Evolutionary conservation across 257 asterid genomes (phyloP).

Genomic region (Rauvolfia tetraphylla): DNA sequence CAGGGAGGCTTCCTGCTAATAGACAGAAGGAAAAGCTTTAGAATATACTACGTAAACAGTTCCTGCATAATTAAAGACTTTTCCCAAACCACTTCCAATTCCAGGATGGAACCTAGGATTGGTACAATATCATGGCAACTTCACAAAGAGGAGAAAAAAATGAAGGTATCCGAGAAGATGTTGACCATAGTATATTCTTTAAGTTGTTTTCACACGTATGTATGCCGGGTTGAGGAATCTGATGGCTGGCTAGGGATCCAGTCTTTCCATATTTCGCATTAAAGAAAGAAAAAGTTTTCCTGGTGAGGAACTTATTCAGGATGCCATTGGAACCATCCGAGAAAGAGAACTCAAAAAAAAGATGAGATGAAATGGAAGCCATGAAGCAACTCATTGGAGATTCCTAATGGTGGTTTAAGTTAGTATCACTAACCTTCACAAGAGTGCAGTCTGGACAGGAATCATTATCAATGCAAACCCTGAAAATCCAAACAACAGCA

Average conservation of each 20-base stretch:
- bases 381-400: no score
- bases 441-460: conserved; percentile 64
- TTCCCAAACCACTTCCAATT: background rate
- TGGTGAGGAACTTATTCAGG: no score
- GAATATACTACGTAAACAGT: no score
- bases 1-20: no score
- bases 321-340: background rate
- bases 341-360: no score
- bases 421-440: conserved; percentile 63
- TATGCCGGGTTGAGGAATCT: no score
- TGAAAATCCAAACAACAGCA: conserved; percentile 19
- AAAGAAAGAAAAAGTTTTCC: no score
- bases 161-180: background rate
- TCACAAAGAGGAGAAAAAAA: background rate
- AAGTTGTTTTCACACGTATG: background rate
- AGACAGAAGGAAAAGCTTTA: no score
- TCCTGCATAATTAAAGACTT: conserved; percentile 4
- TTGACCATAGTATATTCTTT: background rate
- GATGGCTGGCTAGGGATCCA: no score
- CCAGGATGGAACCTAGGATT: background rate
- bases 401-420: background rate
- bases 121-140: background rate
- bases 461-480: conserved; percentile 79
- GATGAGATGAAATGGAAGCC: no score
- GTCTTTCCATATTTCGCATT: no score